Evolutionary conservation across 2,329 filamentous ascomycete genomes (phyloP), one percentile per base, ranked within the genome.

Genomic region (Botrytis tulipae): DNA sequence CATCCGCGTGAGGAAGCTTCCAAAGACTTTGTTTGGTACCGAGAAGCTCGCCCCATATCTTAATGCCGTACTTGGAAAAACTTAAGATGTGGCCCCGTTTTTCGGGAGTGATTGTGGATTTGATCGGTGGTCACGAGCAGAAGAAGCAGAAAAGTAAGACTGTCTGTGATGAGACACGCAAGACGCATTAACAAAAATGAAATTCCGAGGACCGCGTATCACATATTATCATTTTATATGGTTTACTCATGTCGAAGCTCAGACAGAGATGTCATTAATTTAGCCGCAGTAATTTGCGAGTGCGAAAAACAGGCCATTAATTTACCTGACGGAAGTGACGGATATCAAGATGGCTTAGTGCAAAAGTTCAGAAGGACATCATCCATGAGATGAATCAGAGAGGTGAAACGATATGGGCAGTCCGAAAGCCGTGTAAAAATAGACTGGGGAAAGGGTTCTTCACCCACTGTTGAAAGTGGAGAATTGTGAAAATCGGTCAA

Each of bases 21-120:
- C 37, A n/a, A 40, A 3, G 42, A 44, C 37, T n/a, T 63, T 63
- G 40, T n/a, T 54, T 40, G 65, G 46, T 54, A 68, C 65, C 35
- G 46, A 40, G 46, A 57, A 35, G 35, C 65, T 57, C 35, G 65
- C 46, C 65, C 46, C 65, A 68, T 68, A 68, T 68, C 46, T 62
- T 20, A 40, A 62, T 68, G 14, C 25, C 32, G 9, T 57, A 29
- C 48, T 48, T 40, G 46, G 65, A 42, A 6, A 40, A 68, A 54
- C 25, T 29, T n/a, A 22, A 54, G 40, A 40, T 42, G 48, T 48
- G 40, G 65, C 35, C 35, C 48, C 65, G 51, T 54, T 48, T 54
- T 57, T 42, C 25, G 32, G 37, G 65, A 57, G 14, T 37, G 37
- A 54, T 57, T 57, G 51, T 57, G 51, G 51, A 68, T 54, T 51